A percentile compares a stretch with the other conserved stretches of the same genome.
Conservation (phyloP, 2,329 filamentous ascomycete genomes). For the Fusarium nisikadoi region DNA sequence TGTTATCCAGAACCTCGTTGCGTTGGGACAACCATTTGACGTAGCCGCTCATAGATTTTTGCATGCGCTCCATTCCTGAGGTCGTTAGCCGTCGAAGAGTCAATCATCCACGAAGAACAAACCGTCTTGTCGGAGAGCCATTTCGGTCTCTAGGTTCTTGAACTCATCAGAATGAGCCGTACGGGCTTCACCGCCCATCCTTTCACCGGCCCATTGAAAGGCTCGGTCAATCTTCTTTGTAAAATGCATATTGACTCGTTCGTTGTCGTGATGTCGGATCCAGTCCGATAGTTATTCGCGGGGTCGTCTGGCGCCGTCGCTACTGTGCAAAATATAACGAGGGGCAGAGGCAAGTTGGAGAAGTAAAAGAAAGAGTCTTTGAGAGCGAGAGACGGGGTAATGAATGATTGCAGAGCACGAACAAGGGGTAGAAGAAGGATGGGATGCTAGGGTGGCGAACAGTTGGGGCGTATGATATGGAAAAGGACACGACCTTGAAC, state of each 20-base stretch:
- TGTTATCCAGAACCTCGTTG: conserved; percentile 81
- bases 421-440: conserved; percentile 40
- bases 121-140: conserved; percentile 91
- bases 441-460: conserved; percentile 42
- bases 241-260: conserved; percentile 59
- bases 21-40: conserved; percentile 89
- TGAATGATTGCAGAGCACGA: conserved; percentile 34
- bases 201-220: conserved; percentile 98
- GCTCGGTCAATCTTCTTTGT: conserved; percentile 92
- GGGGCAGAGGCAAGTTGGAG: conserved; percentile 8
- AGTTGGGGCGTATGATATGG: conserved; percentile 32
- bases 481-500: conserved; percentile 27
- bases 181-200: conserved; percentile 92
- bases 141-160: conserved; percentile 88
- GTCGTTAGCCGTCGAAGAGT: conserved; percentile 12
- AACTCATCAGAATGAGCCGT: conserved; percentile 91
- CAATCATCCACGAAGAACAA: conserved; percentile 42
- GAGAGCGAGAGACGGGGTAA: conserved; percentile 42
- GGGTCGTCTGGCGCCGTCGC: conserved; percentile 27
- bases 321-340: conserved; percentile 21
- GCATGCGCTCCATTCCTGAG: conserved; percentile 87
- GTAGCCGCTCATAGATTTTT: conserved; percentile 86
- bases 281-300: conserved; percentile 37
- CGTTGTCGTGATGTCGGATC: conserved; percentile 33
- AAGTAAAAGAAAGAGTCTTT: background rate